Evolutionary conservation across 1,284 basidiomycete species (phyloP).

Genomic region (Puccinia hordei): DNA sequence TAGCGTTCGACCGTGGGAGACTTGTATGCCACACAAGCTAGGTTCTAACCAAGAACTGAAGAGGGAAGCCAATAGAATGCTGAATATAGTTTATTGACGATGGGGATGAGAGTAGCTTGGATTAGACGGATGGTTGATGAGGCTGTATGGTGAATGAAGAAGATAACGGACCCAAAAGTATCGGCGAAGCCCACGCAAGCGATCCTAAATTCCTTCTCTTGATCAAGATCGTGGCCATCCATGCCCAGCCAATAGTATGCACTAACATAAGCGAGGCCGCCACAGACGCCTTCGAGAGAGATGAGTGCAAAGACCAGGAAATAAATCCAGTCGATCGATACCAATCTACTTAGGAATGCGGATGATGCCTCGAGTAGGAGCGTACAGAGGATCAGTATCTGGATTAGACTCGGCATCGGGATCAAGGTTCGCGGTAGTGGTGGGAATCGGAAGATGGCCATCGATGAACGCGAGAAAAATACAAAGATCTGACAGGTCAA

Average conservation of each 20-base stretch:
- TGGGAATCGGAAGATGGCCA: conserved; percentile 77
- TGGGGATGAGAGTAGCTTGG: neutral
- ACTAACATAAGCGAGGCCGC: conserved; percentile 74
- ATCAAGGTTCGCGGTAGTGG: conserved; percentile 74
- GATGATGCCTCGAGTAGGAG: conserved; percentile 70
- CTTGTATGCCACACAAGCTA: conserved; percentile 41
- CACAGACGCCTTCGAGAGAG: conserved; percentile 80
- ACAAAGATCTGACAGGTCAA: conserved; percentile 78
- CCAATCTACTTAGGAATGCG: conserved; percentile 67
- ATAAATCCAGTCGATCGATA: conserved; percentile 72
- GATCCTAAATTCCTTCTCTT: conserved; percentile 42
- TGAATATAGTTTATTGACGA: neutral
- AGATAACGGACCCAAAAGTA: conserved; percentile 45
- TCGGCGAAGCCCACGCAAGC: conserved; percentile 49
- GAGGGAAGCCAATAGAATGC: conserved; percentile 36
- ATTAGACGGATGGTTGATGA: neutral
- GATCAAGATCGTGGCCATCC: neutral
- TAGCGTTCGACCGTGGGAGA: conserved; percentile 28
- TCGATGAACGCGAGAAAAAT: conserved; percentile 89
- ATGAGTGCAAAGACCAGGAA: conserved; percentile 63
- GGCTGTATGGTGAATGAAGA: neutral
- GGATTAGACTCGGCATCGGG: conserved; percentile 72
- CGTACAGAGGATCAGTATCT: conserved; percentile 67
- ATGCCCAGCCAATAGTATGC: conserved; percentile 45
- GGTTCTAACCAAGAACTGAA: conserved; percentile 48